Evolutionary conservation across 2,329 filamentous ascomycete genomes (phyloP), one percentile per base, ranked within the genome.

Genomic region (Helotiales sp.): DNA sequence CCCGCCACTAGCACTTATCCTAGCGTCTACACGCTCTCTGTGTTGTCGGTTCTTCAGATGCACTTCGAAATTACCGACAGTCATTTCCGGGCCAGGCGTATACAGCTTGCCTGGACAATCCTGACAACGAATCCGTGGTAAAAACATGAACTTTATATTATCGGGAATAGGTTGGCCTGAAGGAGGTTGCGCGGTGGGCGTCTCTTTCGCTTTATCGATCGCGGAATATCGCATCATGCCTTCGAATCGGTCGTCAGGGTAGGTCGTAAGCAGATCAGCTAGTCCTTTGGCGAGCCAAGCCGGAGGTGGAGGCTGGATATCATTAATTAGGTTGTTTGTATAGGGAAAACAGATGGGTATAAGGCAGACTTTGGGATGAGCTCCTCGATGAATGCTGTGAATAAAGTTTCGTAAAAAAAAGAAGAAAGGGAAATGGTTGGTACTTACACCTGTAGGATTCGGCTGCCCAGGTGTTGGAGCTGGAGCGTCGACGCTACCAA

Each of bases 41-140:
- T 99, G 95, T 52, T 82, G 79, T 42, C 89, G 84, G 73, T 96
- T 97, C 73, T 88, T 90, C 49, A 98, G 79, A 76, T 99, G 95
- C 1, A 96, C 86, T 74, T 96, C 91, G 63, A 99, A 99, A 70
- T 96, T 96, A 46, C 87, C 87, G 5, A 93, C 90, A 2, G 91
- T 92, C 71, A 83, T 89, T 24, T 88, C 91, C 0, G 93, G 91
- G 0, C 92, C 90, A 0, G 93, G 91, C 0, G 93, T 96, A 74
- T 99, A 99, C 10, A 96, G 79, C 74, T 97, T 98, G 29, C 91
- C 91, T 0, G 91, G 91, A 71, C 95, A 98, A 73, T 99, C 95
- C 47, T 88, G 84, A 72, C 95, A 99, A 58, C 91, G 83, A 63
- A 99, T 97, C 51, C 95, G 83, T 8, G 95, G 95, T 50, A 96